These are phyloP conservation scores for Penicillium taxi DNA, from an alignment of 495 filamentous ascomycete species.

Conservation along the genomic window DNA sequence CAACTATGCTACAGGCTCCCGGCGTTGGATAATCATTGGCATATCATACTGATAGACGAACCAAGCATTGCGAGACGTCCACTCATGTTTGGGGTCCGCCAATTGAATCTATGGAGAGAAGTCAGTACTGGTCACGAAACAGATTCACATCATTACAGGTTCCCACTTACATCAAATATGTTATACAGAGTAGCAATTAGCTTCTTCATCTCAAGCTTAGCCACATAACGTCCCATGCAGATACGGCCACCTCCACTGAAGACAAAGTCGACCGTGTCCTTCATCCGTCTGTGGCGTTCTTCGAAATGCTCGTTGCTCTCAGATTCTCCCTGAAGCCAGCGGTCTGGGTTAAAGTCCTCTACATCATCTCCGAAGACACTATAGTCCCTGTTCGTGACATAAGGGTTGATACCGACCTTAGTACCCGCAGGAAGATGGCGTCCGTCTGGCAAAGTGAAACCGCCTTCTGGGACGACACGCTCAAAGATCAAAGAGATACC, in stretches of 20 bases:
- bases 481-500: constrained; percentile 55
- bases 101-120: constrained; percentile 17
- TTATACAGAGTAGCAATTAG: constrained; percentile 63
- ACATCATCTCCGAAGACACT: constrained; percentile 50
- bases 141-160: not conserved
- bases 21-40: constrained; percentile 21
- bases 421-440: constrained; percentile 45
- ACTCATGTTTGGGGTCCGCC: constrained; percentile 20
- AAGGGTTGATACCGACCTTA: constrained; percentile 53
- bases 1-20: not conserved
- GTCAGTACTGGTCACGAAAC: not conserved
- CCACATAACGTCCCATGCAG: constrained; percentile 68
- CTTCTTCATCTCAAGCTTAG: constrained; percentile 71
- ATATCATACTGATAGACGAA: constrained; percentile 29
- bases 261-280: constrained; percentile 30
- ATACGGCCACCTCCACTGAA: constrained; percentile 60
- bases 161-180: constrained; percentile 50
- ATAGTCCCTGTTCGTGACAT: constrained; percentile 47
- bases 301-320: constrained; percentile 14
- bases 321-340: constrained; percentile 48
- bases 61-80: constrained; percentile 24
- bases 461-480: constrained; percentile 53
- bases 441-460: constrained; percentile 43
- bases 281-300: constrained; percentile 12
- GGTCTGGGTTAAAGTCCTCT: constrained; percentile 46